Conservation (phyloP, 1,139 yeast species). For the Suhomyces yuchorum region DNA sequence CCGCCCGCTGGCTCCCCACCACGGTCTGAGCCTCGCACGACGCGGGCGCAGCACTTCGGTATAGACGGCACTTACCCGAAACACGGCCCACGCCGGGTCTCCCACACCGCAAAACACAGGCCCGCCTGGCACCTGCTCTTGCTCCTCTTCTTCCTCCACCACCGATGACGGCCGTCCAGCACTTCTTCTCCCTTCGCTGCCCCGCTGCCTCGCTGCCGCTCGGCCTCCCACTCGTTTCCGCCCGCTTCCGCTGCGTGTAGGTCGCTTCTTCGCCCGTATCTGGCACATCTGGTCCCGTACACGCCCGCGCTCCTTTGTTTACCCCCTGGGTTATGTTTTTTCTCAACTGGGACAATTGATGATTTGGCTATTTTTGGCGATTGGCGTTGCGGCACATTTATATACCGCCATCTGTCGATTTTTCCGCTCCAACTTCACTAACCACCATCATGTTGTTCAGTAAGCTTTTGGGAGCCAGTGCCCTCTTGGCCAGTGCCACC, state of each 20-base stretch:
- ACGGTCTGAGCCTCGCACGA: background rate
- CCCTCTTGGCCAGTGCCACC: constrained; percentile 37
- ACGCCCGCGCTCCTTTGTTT: constrained; percentile 6
- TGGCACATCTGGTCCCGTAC: background rate
- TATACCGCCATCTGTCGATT: constrained; percentile 4
- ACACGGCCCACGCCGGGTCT: background rate
- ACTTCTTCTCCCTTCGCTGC: too few species aligned
- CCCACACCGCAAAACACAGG: background rate
- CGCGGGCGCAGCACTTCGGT: constrained; percentile 1
- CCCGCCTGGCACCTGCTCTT: background rate
- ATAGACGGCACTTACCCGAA: background rate
- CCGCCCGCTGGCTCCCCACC: too few species aligned
- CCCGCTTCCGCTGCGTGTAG: too few species aligned
- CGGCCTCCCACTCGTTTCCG: too few species aligned
- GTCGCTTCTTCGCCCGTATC: too few species aligned
- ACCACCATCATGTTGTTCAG: constrained; percentile 49
- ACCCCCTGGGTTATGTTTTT: constrained; percentile 10
- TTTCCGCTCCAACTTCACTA: background rate
- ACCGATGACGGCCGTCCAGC: too few species aligned
- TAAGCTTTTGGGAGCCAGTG: constrained; percentile 38
- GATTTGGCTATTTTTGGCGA: constrained; percentile 9
- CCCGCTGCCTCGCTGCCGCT: too few species aligned
- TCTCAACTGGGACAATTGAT: constrained; percentile 8
- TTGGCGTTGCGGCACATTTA: constrained; percentile 5
- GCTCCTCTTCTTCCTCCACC: too few species aligned